A percentile compares a stretch with the other conserved stretches of the same genome.
Conservation (phyloP, 306 rosid genomes). For the Fagus sylvatica region DNA sequence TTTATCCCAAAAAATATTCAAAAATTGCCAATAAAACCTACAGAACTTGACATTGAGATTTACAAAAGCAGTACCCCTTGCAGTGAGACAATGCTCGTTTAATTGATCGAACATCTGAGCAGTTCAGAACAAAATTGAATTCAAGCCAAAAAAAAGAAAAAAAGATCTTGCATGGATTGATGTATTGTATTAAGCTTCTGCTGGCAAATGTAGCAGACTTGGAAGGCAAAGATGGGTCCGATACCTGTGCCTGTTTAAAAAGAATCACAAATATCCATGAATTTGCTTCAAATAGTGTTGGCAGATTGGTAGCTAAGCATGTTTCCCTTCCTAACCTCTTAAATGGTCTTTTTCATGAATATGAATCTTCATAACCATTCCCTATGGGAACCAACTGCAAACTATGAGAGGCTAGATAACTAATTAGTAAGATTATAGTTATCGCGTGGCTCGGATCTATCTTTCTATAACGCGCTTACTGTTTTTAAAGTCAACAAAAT, state of each 20-base stretch:
- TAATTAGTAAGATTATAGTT: neutral
- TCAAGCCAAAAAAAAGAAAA: neutral
- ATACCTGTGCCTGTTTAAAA: neutral
- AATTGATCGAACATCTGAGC: neutral
- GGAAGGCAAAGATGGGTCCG: neutral
- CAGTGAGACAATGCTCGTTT: neutral
- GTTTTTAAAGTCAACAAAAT: conserved; percentile 56
- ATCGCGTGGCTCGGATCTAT: conserved; percentile 29
- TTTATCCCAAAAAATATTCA: neutral
- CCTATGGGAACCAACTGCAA: conserved; percentile 6
- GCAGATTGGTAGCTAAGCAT: neutral
- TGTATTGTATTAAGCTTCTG: neutral
- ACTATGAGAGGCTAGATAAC: conserved; percentile 5
- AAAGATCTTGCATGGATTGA: neutral
- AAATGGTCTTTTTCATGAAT: neutral
- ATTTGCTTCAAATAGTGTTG: neutral
- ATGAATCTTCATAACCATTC: neutral
- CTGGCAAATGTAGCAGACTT: too few relatives aligned
- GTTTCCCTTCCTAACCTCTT: neutral
- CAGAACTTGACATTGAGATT: neutral
- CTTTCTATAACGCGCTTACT: conserved; percentile 82
- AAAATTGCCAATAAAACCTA: neutral
- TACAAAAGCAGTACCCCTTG: neutral
- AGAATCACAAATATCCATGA: neutral
- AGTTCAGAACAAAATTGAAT: neutral